Evolutionary conservation across 1,284 basidiomycete genomes (phyloP), one percentile per base, ranked within the genome.

Genomic region (Ustilago curta): DNA sequence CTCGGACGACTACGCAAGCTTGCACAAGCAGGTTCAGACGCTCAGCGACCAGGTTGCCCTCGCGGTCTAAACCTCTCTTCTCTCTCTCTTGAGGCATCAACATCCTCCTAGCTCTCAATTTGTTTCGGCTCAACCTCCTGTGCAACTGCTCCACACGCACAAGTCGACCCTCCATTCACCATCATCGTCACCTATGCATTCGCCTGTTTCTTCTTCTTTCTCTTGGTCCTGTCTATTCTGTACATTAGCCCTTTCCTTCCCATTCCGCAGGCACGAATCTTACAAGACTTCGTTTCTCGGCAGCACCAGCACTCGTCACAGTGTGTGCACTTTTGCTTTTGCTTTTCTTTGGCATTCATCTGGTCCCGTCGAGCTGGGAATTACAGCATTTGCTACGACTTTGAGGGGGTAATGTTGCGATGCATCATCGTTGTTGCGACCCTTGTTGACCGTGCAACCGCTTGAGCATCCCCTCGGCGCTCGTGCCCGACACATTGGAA

Each of bases 1-100:
- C 86, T 87, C 88, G 81, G 92, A 93, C 79, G 86, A 92, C 70
- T 96, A 94, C 86, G 89, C 92, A 57, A 92, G 95, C 84, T 91
- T 93, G 81, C 90, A 90, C 81, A 89, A 89, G 83, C 95, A 97
- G 87, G 92, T 76, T 9, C 74, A 76, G 59, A 21, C 57, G 12
- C 42, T 76, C 31, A 70, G 72, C 37, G 72, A 75, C 45, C 49
- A 70, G 48, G 68, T 75, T 45, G 72, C 72, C 37, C 48, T 75
- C n/a, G 59, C 67, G 2, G 54, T 65, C 48, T 72, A 49, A 59
- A 29, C 8, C 3, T 27, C 2, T n/a, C n/a, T 32, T n/a, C 2
- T 16, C 3, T 8, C 3, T 27, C 2, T n/a, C n/a, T 32, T n/a
- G 5, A 11, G 6, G 18, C 47, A 19, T 31, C 42, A 40, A 39